These are phyloP conservation scores for Artemisia annua DNA, from an alignment of 129 eudicot species.

Conservation along the genomic window DNA sequence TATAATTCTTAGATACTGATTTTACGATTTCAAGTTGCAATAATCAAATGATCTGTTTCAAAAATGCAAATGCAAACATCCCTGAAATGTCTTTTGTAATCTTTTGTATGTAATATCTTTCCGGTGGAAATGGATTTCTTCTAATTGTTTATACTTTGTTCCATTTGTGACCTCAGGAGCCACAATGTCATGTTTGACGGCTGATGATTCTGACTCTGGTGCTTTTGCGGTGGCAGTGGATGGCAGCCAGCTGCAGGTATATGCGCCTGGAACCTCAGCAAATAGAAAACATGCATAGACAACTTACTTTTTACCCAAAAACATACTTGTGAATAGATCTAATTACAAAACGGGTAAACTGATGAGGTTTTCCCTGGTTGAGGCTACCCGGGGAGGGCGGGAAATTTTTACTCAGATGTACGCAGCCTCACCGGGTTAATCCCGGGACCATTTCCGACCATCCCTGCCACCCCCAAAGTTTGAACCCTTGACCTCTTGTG, in stretches of 20 bases:
- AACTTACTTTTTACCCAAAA: not conserved
- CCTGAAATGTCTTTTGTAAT: constrained; percentile 6
- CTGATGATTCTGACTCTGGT: constrained; percentile 54
- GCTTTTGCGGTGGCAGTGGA: constrained; percentile 67
- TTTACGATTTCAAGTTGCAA: too few relatives aligned
- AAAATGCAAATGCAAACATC: too few relatives aligned
- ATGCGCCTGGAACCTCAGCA: constrained; percentile 29
- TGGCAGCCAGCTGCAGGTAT: constrained; percentile 56
- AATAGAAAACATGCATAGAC: constrained; percentile 15
- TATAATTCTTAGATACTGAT: too few relatives aligned
- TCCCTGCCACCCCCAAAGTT: too few relatives aligned
- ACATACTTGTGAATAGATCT: constrained; percentile 15
- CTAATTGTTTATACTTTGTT: not conserved
- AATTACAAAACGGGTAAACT: too few relatives aligned
- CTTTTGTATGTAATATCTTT: not conserved
- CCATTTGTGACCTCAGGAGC: constrained; percentile 43
- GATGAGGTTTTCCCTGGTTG: too few relatives aligned
- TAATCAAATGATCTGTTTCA: not conserved
- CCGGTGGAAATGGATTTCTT: not conserved
- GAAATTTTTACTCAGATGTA: too few relatives aligned
- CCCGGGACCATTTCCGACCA: too few relatives aligned
- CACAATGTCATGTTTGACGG: constrained; percentile 53
- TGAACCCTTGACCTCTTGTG: too few relatives aligned
- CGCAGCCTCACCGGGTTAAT: too few relatives aligned
- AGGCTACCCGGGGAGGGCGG: too few relatives aligned